Conservation (phyloP, 495 filamentous ascomycete species). For the Penicillium odoratum region DNA sequence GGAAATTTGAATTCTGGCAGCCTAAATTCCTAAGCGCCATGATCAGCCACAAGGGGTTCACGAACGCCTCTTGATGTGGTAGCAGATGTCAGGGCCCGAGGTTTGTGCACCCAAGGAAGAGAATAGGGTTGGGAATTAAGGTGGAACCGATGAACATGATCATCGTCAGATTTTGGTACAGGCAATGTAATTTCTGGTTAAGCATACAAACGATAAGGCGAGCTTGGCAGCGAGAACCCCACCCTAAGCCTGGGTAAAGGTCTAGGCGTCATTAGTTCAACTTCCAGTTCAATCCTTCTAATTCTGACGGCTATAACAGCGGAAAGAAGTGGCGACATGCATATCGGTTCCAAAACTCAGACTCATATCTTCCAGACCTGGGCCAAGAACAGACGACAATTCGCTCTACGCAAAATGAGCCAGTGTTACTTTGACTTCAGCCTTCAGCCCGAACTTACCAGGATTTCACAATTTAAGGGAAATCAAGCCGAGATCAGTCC, state of each 20-base stretch:
- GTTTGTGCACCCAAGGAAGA: not conserved
- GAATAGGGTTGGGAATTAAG: not conserved
- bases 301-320: not conserved
- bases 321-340: not conserved
- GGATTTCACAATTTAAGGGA: not conserved
- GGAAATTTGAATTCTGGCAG: not conserved
- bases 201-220: not conserved
- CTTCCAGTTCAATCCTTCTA: not conserved
- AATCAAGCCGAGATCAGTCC: not conserved
- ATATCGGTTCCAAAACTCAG: not conserved
- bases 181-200: not conserved
- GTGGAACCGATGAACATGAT: constrained; percentile 2
- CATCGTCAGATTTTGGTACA: not conserved
- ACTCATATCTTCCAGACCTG: not conserved
- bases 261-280: not conserved
- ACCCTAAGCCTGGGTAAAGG: not conserved
- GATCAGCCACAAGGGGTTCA: not conserved
- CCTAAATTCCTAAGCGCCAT: not conserved
- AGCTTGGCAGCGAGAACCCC: not conserved
- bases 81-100: not conserved
- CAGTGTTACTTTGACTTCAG: not conserved
- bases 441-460: too few relatives aligned
- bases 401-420: not conserved
- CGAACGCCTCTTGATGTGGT: not conserved
- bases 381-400: not conserved